phyloP scores from a whole-genome alignment of 2,329 filamentous ascomycete species.

The Fusarium sp. region DNA sequence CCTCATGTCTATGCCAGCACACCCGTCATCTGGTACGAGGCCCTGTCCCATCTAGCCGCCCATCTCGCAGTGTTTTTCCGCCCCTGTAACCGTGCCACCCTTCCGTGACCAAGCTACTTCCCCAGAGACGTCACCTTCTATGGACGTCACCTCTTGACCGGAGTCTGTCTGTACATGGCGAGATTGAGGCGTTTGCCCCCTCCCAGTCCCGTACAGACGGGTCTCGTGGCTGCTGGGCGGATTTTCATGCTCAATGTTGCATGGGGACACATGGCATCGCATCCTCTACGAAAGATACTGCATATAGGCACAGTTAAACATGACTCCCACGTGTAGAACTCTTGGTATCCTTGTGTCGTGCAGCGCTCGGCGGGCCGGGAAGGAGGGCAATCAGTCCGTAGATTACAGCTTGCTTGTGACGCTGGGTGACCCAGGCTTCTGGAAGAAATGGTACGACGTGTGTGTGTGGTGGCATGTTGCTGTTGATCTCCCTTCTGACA shows the following conservation, averaged over 20 bases:
- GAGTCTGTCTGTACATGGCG: not conserved
- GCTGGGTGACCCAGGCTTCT: not conserved
- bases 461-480: not conserved
- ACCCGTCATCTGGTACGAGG: constrained; percentile 21
- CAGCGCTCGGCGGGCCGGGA: not conserved
- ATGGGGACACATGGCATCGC: constrained; percentile 28
- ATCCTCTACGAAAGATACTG: constrained; percentile 21
- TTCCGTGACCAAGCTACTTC: not conserved
- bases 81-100: constrained; percentile 18
- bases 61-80: not conserved
- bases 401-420: not conserved
- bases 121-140: not conserved
- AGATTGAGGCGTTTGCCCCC: not conserved
- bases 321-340: constrained; percentile 16
- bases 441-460: constrained; percentile 7
- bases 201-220: constrained; percentile 27
- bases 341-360: not conserved
- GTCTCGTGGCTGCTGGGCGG: not conserved
- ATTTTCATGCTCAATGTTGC: constrained; percentile 2
- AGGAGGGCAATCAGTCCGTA: not conserved
- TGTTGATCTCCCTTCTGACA: not conserved
- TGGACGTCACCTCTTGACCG: not conserved
- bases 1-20: constrained; percentile 22
- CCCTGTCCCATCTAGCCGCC: constrained; percentile 6
- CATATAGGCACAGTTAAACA: constrained; percentile 6